phyloP scores from a whole-genome alignment of 1,284 basidiomycete genomes.

The Cutaneotrichosporon arboriforme region DNA sequence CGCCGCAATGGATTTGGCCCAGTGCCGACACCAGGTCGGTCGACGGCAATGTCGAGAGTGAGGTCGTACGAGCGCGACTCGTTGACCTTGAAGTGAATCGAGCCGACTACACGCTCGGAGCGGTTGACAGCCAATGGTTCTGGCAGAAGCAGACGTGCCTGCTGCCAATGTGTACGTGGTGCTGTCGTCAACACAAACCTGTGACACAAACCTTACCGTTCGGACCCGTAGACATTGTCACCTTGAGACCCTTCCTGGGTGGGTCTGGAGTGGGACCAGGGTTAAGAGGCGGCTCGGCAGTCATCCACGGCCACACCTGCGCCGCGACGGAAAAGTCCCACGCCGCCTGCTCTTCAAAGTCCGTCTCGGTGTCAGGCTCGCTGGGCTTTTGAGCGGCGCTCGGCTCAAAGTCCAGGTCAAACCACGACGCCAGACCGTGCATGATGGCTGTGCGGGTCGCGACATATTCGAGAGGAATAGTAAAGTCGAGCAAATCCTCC shows the following conservation, averaged over 20 bases:
- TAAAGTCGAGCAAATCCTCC: conserved; percentile 44
- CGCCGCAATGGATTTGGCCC: conserved; percentile 33
- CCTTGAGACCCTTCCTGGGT: conserved; percentile 36
- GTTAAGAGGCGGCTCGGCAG: conserved; percentile 38
- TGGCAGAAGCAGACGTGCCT: conserved; percentile 40
- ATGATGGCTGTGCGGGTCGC: conserved; percentile 42
- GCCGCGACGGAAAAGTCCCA: conserved; percentile 35
- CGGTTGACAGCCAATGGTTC: conserved; percentile 49
- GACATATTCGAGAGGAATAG: conserved; percentile 41
- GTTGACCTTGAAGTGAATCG: conserved; percentile 38
- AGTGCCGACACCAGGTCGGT: conserved; percentile 20
- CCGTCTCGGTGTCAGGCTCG: conserved; percentile 10
- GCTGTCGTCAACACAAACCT: conserved; percentile 16
- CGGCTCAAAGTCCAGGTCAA: conserved; percentile 43
- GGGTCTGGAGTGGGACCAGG: conserved; percentile 38
- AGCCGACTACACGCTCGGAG: conserved; percentile 38
- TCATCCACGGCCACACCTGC: conserved; percentile 34
- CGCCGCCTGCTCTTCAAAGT: conserved; percentile 9
- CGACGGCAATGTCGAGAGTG: conserved; percentile 35
- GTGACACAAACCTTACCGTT: conserved; percentile 26
- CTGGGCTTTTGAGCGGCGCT: conserved; percentile 1
- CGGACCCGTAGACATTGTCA: conserved; percentile 44
- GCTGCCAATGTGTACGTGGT: conserved; percentile 47
- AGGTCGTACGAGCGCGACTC: conserved; percentile 46
- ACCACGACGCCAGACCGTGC: conserved; percentile 48